Evolutionary conservation across 495 filamentous ascomycete species (phyloP).

Genomic region (Coniosporium apollinis): DNA sequence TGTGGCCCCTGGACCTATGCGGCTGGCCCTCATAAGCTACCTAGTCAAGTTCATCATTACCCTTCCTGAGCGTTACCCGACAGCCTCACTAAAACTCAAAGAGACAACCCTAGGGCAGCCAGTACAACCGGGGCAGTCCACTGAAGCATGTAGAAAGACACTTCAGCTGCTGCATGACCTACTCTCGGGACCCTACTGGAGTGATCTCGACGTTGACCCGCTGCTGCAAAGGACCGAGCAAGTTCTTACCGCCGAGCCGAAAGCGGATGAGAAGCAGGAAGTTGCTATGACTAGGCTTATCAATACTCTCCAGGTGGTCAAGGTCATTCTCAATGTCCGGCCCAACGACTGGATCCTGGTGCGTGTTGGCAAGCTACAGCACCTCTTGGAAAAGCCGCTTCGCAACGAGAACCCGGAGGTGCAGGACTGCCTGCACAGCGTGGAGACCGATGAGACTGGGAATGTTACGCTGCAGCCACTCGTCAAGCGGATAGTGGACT

Average conservation of each 20-base stretch:
- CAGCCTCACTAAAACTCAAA: slow-evolving; percentile 49
- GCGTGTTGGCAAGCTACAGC: slow-evolving; percentile 61
- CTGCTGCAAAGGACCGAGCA: slow-evolving; percentile 80
- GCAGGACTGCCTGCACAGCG: slow-evolving; percentile 66
- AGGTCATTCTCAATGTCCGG: slow-evolving; percentile 72
- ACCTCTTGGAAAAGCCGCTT: slow-evolving; percentile 75
- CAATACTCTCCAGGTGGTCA: slow-evolving; percentile 80
- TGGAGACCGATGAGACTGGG: slow-evolving; percentile 17
- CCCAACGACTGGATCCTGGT: slow-evolving; percentile 75
- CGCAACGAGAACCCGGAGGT: slow-evolving; percentile 77
- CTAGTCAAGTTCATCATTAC: slow-evolving; percentile 85
- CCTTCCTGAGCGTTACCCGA: slow-evolving; percentile 65
- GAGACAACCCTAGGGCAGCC: slow-evolving; percentile 16
- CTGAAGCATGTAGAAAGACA: slow-evolving; percentile 73
- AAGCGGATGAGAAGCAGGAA: slow-evolving; percentile 39
- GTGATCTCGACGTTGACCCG: slow-evolving; percentile 67
- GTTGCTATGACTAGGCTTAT: slow-evolving; percentile 60
- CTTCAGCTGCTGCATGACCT: slow-evolving; percentile 70
- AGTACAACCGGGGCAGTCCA: slow-evolving; percentile 32
- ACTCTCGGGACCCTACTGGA: slow-evolving; percentile 78
- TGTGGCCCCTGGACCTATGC: slow-evolving; percentile 31
- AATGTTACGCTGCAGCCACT: slow-evolving; percentile 46
- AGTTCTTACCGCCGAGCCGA: slow-evolving; percentile 40
- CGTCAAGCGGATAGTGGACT: slow-evolving; percentile 66
- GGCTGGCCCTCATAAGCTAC: slow-evolving; percentile 74